Conservation (phyloP, 805 yeast species). For the Cyberlindnera sargentensis region DNA sequence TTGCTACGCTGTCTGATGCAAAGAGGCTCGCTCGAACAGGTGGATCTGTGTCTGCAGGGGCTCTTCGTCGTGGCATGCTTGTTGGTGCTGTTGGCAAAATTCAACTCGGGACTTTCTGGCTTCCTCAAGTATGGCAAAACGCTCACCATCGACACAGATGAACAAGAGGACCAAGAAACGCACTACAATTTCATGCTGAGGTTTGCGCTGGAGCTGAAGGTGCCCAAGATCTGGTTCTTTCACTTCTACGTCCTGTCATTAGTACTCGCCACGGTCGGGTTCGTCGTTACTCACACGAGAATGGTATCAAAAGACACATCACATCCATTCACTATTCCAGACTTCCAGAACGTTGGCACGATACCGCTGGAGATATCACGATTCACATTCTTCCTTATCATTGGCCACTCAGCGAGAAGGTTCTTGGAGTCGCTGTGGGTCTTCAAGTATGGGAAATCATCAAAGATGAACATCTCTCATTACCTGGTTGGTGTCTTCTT, state of each 20-base stretch:
- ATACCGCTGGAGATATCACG: conserved; percentile 20
- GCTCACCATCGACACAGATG: conserved; percentile 1
- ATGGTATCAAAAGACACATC: neutral
- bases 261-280: conserved; percentile 21
- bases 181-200: conserved; percentile 4
- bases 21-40: conserved; percentile 29
- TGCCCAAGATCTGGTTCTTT: conserved; percentile 55
- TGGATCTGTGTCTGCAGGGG: conserved; percentile 7
- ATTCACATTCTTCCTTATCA: conserved; percentile 19
- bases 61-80: conserved; percentile 5
- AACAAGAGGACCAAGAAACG: conserved; percentile 7
- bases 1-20: neutral
- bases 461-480: conserved; percentile 61
- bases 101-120: conserved; percentile 23
- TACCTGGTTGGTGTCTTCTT: conserved; percentile 58
- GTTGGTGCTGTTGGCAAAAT: conserved; percentile 28
- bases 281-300: conserved; percentile 11
- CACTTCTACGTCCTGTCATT: conserved; percentile 54
- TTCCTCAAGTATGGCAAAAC: conserved; percentile 44
- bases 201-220: conserved; percentile 31
- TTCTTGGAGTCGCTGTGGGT: conserved; percentile 46
- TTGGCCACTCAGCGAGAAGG: conserved; percentile 52
- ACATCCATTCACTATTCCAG: conserved; percentile 2
- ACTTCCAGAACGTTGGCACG: conserved; percentile 5
- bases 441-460: conserved; percentile 35